Base-by-base conservation (phyloP, 345 rosid genomes). In the Syzygium oleosum region DNA sequence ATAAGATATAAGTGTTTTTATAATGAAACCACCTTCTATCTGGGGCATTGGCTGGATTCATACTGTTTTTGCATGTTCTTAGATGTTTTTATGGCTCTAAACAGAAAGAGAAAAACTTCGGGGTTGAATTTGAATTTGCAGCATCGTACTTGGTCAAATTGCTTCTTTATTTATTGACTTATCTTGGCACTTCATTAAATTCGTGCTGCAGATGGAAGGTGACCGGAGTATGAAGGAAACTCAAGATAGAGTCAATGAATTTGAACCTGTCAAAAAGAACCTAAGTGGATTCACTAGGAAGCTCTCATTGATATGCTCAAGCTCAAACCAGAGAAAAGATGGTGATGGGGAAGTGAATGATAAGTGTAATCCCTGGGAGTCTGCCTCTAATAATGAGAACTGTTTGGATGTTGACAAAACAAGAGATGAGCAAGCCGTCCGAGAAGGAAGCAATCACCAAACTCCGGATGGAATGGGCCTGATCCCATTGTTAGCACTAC, bases 291-390 rank as follows among this genome's bases (percentile, higher is more conserved):
- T 87, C 54, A 90, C 91, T 86, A 84, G 78, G 80, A 92, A 92
- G 91, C 77, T 93, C 52, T 90, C 94, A 25, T 86, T 93, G 84
- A 92, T 88, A 23, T 88, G 90, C 49, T 87, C 93, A 12, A 84
- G 87, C 90, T 89, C 90, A 84, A 85, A n/a, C 54, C 79, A 80
- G 58, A 89, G 31, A 63, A 63, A 73, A 83, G 90, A 77, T 25
- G 53, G 41, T 83, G 89, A 91, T 27, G 52, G 63, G 49, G 85
- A 91, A 80, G 85, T 43, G 68, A 87, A 87, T 86, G 90, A 86
- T 85, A 83, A 84, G 85, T 78, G 79, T 5, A 52, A 55, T 85
- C 61, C 87, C 77, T 80, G 23, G 7, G 58, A 46, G 43, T 78
- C 73, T 86, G 84, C 65, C 49, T 59, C 65, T 55, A 77, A 80